Conservation (phyloP, 495 filamentous ascomycete genomes). For the Aeminium ludgeri region DNA sequence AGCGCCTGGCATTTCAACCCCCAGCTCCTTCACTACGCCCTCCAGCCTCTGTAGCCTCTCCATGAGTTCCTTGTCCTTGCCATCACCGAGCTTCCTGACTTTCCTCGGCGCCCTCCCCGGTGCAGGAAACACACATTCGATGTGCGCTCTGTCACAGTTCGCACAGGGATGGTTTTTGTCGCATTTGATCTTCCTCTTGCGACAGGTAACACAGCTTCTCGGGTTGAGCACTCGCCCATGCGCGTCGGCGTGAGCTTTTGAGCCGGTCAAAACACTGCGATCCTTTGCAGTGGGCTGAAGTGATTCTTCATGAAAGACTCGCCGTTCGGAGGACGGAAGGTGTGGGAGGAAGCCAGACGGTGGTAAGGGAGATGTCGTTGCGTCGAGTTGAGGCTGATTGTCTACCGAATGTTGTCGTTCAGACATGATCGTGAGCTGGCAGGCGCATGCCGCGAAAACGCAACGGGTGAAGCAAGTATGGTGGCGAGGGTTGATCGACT, state of each 20-base stretch:
- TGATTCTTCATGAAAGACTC: not conserved
- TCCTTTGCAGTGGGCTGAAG: not conserved
- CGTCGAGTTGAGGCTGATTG: too few relatives aligned
- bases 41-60: constrained; percentile 64
- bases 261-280: not conserved
- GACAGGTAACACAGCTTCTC: constrained; percentile 70
- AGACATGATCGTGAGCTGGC: too few relatives aligned
- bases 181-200: constrained; percentile 71
- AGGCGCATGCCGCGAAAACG: too few relatives aligned
- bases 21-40: constrained; percentile 58
- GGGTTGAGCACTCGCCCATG: constrained; percentile 32
- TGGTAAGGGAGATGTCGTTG: not conserved
- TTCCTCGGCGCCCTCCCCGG: constrained; percentile 65
- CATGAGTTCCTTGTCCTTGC: constrained; percentile 42
- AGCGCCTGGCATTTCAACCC: constrained; percentile 26
- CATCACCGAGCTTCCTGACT: constrained; percentile 50
- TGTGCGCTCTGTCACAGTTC: constrained; percentile 63
- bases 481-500: too few relatives aligned
- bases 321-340: constrained; percentile 1
- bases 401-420: too few relatives aligned
- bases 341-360: constrained; percentile 3
- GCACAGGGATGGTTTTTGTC: constrained; percentile 72
- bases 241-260: constrained; percentile 5
- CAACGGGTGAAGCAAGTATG: too few relatives aligned
- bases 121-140: constrained; percentile 69